Evolutionary conservation across 2,329 filamentous ascomycete species (phyloP).

Genomic region (Davidsoniella eucalypti): DNA sequence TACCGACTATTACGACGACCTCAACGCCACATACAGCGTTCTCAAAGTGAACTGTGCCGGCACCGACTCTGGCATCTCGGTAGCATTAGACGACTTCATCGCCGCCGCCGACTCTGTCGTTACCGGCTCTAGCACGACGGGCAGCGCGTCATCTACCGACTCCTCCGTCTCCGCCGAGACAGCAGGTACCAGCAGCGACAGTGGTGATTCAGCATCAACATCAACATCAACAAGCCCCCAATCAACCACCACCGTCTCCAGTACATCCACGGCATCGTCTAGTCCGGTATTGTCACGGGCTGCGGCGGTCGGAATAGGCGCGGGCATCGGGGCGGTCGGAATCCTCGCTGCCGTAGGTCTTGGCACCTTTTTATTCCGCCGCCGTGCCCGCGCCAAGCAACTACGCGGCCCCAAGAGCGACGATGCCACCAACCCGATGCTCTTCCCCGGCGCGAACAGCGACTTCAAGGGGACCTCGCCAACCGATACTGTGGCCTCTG

Average conservation of each 20-base stretch:
- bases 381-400: conserved; percentile 16
- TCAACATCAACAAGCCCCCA: conserved; percentile 2
- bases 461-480: conserved; percentile 5
- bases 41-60: conserved; percentile 28
- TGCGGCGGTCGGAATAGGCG: conserved; percentile 25
- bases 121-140: conserved; percentile 13
- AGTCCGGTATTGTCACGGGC: conserved; percentile 14
- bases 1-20: conserved; percentile 20
- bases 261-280: not conserved
- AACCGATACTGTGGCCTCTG: not conserved
- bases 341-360: conserved; percentile 15
- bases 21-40: conserved; percentile 27
- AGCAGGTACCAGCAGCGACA: not conserved
- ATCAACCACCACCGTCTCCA: not conserved
- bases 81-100: conserved; percentile 27
- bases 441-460: not conserved
- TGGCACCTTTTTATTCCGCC: conserved; percentile 18
- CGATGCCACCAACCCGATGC: conserved; percentile 2
- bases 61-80: conserved; percentile 27
- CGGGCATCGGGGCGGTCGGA: conserved; percentile 21
- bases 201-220: not conserved
- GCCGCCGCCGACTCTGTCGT: conserved; percentile 12
- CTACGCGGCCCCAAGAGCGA: not conserved
- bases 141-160: conserved; percentile 3
- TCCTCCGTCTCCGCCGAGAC: conserved; percentile 4